Base-by-base conservation (phyloP, 352 stramenopile species). In the Lagenidium sp. region DNA sequence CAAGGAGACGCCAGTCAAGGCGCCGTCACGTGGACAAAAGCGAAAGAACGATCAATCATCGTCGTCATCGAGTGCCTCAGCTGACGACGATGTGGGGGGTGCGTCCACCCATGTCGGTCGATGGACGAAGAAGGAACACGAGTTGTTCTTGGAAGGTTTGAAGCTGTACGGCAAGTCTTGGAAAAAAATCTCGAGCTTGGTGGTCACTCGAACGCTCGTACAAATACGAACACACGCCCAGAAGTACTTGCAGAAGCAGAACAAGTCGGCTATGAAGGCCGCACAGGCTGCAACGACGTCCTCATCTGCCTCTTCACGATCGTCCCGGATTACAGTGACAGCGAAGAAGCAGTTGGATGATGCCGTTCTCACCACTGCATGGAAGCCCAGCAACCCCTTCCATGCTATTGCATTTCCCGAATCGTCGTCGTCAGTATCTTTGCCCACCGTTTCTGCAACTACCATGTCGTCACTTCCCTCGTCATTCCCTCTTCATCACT, bases 191-290 rank as follows among this genome's bases (percentile, higher is more conserved):
- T 79, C 74, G 15, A 85, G 64, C 36, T 63, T 92, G 16, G 79
- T 92, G 24, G 63, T 74, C 42, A 86, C 81, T 8, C 66, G 81
- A 13, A 91, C 81, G 23, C 63, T 96, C 5, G 93, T 97, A 26
- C 96, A 99, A 56, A 98, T 98, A 55, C 87, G 95, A 10, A 97
- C 85, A 3, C 95, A 99, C 47, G 95, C 95, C 0, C 95, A 99
- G 67, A 99, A 99, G 50, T 98, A 98, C 57, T 57, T 95, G 16
- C 83, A 93, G 47, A 95, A 94, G 60, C 77, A 91, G 43, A 74
- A 53, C 41, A 84, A 78, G 21, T 60, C 60, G 15, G 60, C 71
- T 0, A 53, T 80, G 36, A 82, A 84, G 34, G 55, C 55, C 1
- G 53, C 56, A 5, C 44, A 47, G 1, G 51, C 45, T 3, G 66